Evolutionary conservation across 331 rosid species (phyloP).

Genomic region (Cydonia oblonga): DNA sequence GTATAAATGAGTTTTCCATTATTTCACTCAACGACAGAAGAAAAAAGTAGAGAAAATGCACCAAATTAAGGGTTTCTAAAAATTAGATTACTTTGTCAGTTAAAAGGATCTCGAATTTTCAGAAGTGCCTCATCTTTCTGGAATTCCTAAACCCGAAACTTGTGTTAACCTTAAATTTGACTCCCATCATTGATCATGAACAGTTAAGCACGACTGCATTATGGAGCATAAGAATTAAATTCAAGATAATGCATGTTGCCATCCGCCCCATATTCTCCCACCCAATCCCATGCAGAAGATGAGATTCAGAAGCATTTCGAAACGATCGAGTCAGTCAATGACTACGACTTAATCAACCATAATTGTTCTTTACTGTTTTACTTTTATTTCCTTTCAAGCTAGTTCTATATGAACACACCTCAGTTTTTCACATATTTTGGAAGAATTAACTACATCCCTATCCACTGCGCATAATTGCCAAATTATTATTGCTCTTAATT

Average conservation of each 20-base stretch:
- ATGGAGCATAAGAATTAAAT: neutral
- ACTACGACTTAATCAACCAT: neutral
- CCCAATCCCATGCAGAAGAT: neutral
- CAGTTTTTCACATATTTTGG: neutral
- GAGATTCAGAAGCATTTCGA: neutral
- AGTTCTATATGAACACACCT: neutral
- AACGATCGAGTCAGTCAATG: neutral
- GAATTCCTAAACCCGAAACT: neutral
- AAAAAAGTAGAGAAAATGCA: neutral
- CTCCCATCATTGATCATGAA: neutral
- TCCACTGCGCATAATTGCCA: conserved; percentile 2
- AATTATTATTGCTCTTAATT: neutral
- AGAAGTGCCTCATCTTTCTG: neutral
- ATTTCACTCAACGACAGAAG: neutral
- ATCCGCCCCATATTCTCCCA: neutral
- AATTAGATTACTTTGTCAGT: neutral
- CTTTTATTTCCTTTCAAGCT: neutral
- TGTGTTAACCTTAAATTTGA: neutral
- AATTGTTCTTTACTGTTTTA: no score
- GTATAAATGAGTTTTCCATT: neutral
- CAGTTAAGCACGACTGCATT: neutral
- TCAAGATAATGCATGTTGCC: neutral
- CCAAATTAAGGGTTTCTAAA: neutral
- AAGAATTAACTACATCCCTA: neutral
- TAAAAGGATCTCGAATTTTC: neutral